Evolutionary conservation across 129 eudicot genomes (phyloP), one percentile per base, ranked within the genome.

Genomic region (Arctium minus): DNA sequence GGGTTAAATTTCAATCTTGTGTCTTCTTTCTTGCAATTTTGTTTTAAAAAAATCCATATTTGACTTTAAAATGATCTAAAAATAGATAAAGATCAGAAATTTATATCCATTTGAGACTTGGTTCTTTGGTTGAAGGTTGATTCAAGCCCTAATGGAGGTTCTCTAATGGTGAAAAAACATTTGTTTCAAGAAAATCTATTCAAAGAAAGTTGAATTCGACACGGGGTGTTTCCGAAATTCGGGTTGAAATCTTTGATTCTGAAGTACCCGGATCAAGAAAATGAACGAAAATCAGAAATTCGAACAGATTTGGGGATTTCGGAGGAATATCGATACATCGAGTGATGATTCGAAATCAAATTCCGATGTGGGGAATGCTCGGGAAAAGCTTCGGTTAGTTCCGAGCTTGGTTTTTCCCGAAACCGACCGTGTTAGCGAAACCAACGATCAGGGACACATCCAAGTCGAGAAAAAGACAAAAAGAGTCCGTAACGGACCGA

Each of bases 261-360:
- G 85, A 65, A 44, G 67, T 42, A 42, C 76, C 77, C 37, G 44
- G 65, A 39, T 82, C 74, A 72, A 48, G 62, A 76, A 72, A 85
- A 92, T 91, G 94, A 86, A 87, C 40, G 81, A 69, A 8, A 87
- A 86, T 78, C 85, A 84, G 83, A 85, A 88, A 67, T 92, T 94
- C 71, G 88, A 94, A 33, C 97, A 92, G 60, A 76, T 87, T 74
- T 94, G 98, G 97, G 94, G 88, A 36, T 90, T 92, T 50, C 86
- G 98, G 78, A 86, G 88, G 90, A 82, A 89, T 27, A 3, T 29
- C 5, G 90, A 92, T 80, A 87, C 97, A 6, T 88, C 97, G 5
- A 88, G 94, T 72, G 92, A 94, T 79, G 95, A 90, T 87, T 90
- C 94, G 8, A 83, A 88, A 84, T 83, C 92, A 40, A 82, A 60